Conservation (phyloP, 345 rosid genomes). For the Clausena lansium region DNA sequence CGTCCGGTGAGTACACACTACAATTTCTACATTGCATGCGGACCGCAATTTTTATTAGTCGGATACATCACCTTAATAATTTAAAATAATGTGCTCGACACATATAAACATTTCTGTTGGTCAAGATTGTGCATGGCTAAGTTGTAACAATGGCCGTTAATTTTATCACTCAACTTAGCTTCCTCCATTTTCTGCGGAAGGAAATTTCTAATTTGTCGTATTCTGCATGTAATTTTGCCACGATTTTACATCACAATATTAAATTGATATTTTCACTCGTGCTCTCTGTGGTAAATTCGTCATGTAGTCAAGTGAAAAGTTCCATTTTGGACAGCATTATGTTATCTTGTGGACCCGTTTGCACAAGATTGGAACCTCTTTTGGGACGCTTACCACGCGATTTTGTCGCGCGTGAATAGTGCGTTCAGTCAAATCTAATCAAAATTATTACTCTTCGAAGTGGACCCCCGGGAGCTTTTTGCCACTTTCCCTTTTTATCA, state of each 20-base stretch:
- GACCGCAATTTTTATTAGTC: too few species aligned
- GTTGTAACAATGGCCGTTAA: neutral
- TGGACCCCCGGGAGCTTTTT: neutral
- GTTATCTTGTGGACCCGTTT: neutral
- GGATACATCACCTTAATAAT: too few species aligned
- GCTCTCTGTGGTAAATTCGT: neutral
- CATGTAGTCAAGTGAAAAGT: neutral
- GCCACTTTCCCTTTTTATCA: neutral
- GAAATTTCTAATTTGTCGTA: slow-evolving; percentile 22
- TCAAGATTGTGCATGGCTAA: neutral
- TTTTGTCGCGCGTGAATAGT: neutral
- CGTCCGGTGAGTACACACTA: slow-evolving; percentile 48
- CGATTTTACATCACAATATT: too few species aligned
- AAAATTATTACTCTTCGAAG: neutral
- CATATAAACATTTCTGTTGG: too few species aligned
- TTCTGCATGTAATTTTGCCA: neutral
- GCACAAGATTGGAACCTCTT: neutral
- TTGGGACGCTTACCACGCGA: neutral
- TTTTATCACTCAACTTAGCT: slow-evolving; percentile 2
- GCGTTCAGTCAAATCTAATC: neutral
- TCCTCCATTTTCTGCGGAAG: neutral
- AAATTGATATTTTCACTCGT: too few species aligned
- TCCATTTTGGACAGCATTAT: neutral
- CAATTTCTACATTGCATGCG: neutral
- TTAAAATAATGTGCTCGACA: too few species aligned